Evolutionary conservation across 1,284 basidiomycete species (phyloP).

Genomic region (Trichosporon coremiiforme): DNA sequence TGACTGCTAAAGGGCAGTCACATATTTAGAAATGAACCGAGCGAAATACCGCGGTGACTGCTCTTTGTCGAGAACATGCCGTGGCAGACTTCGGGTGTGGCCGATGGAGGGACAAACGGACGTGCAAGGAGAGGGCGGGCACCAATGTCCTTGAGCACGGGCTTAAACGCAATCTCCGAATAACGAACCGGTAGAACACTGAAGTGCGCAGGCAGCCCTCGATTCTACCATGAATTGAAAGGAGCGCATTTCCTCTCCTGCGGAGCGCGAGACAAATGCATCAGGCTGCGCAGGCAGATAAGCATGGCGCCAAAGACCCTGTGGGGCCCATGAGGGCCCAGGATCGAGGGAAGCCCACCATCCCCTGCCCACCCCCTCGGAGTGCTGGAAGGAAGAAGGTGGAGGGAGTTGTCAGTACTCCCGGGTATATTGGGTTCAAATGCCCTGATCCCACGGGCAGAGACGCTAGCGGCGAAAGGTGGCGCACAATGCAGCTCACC

Average conservation of each 20-base stretch:
- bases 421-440: conserved; percentile 5
- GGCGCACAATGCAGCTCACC: not conserved
- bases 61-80: not conserved
- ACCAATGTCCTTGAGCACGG: not conserved
- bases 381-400: not conserved
- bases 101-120: no score
- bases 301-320: not conserved
- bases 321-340: not conserved
- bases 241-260: not conserved
- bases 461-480: not conserved
- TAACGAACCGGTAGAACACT: not conserved
- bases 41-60: not conserved
- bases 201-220: not conserved
- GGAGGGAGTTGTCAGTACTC: not conserved
- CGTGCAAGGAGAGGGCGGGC: no score
- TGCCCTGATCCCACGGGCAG: not conserved
- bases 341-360: not conserved
- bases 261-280: not conserved
- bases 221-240: not conserved
- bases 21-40: not conserved
- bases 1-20: not conserved
- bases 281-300: not conserved
- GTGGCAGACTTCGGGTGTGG: not conserved
- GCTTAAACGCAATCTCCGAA: not conserved
- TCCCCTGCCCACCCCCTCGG: not conserved